Conservation (phyloP, 495 filamentous ascomycete species). For the Neurospora intermedia region DNA sequence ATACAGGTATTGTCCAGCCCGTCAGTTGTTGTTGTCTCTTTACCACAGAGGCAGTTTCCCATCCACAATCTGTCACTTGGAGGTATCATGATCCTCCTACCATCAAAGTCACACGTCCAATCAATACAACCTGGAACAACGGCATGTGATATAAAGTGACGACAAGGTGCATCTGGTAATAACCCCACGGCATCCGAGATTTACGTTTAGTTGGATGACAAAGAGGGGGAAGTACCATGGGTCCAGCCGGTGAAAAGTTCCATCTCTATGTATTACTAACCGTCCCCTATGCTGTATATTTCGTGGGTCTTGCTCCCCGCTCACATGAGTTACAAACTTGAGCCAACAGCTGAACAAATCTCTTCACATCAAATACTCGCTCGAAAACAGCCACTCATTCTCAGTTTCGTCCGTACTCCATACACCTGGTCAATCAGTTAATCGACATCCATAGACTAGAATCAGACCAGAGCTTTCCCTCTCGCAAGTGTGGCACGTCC, state of each 20-base stretch:
- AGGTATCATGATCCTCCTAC: neutral
- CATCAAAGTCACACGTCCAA: constrained; percentile 12
- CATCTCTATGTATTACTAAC: neutral
- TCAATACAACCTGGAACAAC: constrained; percentile 1
- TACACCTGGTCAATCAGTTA: neutral
- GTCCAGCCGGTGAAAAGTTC: neutral
- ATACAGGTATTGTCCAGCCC: neutral
- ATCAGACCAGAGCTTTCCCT: neutral
- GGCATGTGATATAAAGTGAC: constrained; percentile 16
- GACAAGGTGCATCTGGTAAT: constrained; percentile 4
- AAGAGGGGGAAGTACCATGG: neutral
- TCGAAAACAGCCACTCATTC: neutral
- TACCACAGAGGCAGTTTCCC: neutral
- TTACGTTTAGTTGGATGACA: neutral
- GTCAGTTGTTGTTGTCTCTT: neutral
- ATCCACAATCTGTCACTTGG: neutral
- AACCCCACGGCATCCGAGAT: neutral
- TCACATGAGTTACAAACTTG: too few relatives aligned
- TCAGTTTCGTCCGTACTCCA: neutral
- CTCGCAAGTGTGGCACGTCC: too few relatives aligned
- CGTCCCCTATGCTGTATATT: neutral
- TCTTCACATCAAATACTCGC: too few relatives aligned
- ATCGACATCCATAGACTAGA: neutral
- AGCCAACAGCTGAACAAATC: too few relatives aligned
- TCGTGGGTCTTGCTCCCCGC: neutral